Evolutionary conservation across 306 rosid species (phyloP), one percentile per base, ranked within the genome.

Genomic region (Chamaecrista fasciculata): DNA sequence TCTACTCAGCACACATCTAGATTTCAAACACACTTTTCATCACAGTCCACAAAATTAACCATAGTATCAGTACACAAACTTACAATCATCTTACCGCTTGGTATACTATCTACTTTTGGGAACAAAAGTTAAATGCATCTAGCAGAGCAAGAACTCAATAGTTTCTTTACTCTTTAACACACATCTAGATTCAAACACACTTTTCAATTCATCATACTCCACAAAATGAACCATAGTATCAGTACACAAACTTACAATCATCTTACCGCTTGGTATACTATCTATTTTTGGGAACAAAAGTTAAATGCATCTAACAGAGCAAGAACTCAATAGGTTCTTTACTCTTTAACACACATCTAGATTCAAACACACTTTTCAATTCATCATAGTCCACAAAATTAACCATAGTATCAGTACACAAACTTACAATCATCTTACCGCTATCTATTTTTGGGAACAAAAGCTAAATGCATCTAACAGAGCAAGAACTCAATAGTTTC

Each of bases 401-500:
- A 55, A 39, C 48, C n/a, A 40, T 21, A 21, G 39, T 52, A 20
- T 12, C 19, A 40, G 12, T 0, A 18, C 1, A 19, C 33, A 75
- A 42, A 87, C 97, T 93, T 66, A 93, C 97, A 90, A 57, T 93
- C 98, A 85, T 86, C 83, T 78, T 90, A 90, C 16, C 95, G 87
- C n/a, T n/a, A n/a, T n/a, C 36, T 31, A 31, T 2, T 31, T 31
- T 31, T 31, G 4, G 36, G 36, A 6, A 31, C 11, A 15, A 31
- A 31, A 31, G 36, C 6, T 31, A 52, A 6, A 10, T 14, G 9
- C 7, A 6, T 18, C 36, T 31, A 31, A 31, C 2, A 31, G 6
- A 2, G 6, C 36, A n/a, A 31, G 36, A 6, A 31, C 6, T 6
- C 2, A 31, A 31, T 31, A 31, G 36, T 31, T 31, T 2, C 4